phyloP scores from a whole-genome alignment of 2,329 filamentous ascomycete genomes.

The Tetracladium maxilliforme region DNA sequence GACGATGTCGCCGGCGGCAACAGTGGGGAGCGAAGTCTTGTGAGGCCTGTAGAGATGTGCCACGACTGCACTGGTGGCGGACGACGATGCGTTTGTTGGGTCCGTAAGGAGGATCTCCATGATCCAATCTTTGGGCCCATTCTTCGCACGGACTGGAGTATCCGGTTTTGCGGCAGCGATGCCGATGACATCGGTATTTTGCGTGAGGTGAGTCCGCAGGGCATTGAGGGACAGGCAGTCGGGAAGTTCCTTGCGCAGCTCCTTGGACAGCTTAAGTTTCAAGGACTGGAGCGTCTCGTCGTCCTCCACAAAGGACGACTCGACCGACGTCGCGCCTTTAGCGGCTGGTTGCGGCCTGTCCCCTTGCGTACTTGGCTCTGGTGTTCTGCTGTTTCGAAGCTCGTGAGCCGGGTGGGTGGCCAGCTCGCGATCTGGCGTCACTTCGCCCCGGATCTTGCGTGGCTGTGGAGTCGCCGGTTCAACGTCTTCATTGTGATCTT shows the following conservation, averaged over 20 bases:
- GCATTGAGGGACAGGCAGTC: conserved; percentile 36
- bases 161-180: conserved; percentile 35
- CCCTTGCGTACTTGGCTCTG: no score
- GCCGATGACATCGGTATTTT: conserved; percentile 36
- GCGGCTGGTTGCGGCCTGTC: no score
- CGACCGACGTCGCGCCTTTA: no score
- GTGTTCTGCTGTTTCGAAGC: no score
- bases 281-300: no score
- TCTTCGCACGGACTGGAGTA: conserved; percentile 36
- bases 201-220: conserved; percentile 31
- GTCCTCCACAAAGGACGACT: no score
- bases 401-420: no score
- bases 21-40: conserved; percentile 36
- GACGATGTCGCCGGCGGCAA: conserved; percentile 40
- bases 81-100: conserved; percentile 35
- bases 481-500: no score
- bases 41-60: conserved; percentile 45
- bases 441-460: no score
- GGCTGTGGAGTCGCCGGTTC: no score
- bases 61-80: conserved; percentile 29
- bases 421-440: no score
- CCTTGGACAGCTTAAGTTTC: conserved; percentile 29
- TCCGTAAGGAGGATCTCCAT: conserved; percentile 43
- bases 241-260: conserved; percentile 30
- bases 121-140: conserved; percentile 42